Base-by-base conservation (phyloP, 306 rosid species). In the Fragaria vesca region DNA sequence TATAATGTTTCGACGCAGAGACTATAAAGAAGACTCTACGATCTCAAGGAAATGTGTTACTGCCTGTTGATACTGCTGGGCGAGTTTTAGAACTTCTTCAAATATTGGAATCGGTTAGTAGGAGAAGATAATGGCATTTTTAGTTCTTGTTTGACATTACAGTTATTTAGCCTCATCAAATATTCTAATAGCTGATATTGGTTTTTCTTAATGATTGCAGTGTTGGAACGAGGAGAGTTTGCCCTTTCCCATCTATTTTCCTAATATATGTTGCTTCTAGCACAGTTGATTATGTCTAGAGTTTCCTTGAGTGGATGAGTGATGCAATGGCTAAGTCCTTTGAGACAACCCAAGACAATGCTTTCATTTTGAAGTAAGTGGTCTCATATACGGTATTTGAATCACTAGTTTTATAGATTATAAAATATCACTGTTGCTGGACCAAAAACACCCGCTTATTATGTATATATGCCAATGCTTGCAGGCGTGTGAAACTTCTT, bases 271-370 rank as follows among this genome's bases (percentile, higher is more conserved):
- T 95, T 83, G 82, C 99, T 81, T 86, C 97, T 63, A 95, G 97
- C 87, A 92, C 96, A 78, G 85, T 92, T 73, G 96, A 95, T 87
- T 95, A 87, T 45, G 89, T 93, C 78, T 89, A 92, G 87, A 92
- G 93, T 87, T 95, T 93, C 88, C 97, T 95, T 43, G 97, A 95
- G 87, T 95, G 97, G 98, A 95, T 95, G 97, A 95, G 97, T 83
- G 98, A 95, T 79, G 79, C 92, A 81, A 95, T 95, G 48, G 92
- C 97, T 24, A 95, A 95, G 87, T 92, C 98, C 74, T 95, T 95
- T 77, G 98, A 91, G 81, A 90, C 87, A 81, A 92, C 95, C 68
- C 91, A 97, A 76, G 96, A 93, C 75, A 95, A 95, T 86, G 90
- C 91, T 46, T 95, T 95, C 85, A 87, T 82, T 86, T 79, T 95